Base-by-base conservation (phyloP, 2,329 filamentous ascomycete species). In the Pseudogymnoascus sp. region DNA sequence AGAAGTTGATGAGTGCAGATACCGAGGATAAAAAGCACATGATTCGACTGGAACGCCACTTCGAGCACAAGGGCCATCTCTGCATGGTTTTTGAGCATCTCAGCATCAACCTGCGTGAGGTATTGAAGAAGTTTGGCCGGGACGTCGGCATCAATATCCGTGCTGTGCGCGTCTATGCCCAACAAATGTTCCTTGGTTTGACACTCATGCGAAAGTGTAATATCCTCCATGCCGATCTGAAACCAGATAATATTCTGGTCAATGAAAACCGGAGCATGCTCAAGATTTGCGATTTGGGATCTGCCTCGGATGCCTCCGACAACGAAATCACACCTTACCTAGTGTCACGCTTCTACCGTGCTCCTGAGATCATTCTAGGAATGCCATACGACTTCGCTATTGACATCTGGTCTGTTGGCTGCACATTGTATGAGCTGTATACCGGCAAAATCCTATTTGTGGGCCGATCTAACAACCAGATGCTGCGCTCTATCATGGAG, bases 11-110 rank as follows among this genome's bases (percentile, higher is more conserved):
- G 69, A 86, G 88, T 55, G 86, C 89, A 30, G 94, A 99, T 72
- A 87, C 89, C 0, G 90, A 96, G 25, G 89, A 93, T 72, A 92
- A 90, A 74, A 95, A 93, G 74, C 92, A 97, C 74, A 84, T 97
- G 70, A 90, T 99, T 73, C 89, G 89, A 69, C 88, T 97, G 61
- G 85, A 95, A 71, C 84, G 91, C 41, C 84, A 87, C 39, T 99
- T 99, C 71, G 92, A 96, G 70, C 92, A 96, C 79, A 96, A 96
- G 73, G 89, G 89, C 0, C 94, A 99, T 78, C 77, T 99, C 58
- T 99, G 94, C 75, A 92, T 99, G 82, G 91, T 92, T 0, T 99
- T 99, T 75, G 94, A 99, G 76, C 94, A 96, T 73, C 81, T 99
- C 67, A 89, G 90, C 72, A 86, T 96, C 79, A 97, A 99, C 71